Evolutionary conservation across 2,329 filamentous ascomycete species (phyloP).

Genomic region (Metarhizium robertsii): DNA sequence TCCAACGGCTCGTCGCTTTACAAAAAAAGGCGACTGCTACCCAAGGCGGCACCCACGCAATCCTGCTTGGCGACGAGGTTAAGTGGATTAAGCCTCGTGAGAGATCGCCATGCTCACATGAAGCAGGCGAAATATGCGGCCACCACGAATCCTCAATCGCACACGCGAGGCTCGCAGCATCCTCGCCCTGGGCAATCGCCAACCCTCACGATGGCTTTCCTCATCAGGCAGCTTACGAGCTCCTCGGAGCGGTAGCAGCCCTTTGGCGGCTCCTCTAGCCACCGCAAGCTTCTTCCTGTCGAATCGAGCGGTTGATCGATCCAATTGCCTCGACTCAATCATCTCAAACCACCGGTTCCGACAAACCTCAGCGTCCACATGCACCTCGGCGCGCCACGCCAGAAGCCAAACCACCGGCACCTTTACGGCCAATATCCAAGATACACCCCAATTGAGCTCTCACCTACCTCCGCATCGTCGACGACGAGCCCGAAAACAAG

Average conservation of each 20-base stretch:
- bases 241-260: slow-evolving; percentile 10
- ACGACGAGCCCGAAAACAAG: slow-evolving; percentile 21
- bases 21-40: not conserved
- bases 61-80: not conserved
- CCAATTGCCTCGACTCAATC: slow-evolving; percentile 26
- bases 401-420: slow-evolving; percentile 6
- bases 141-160: slow-evolving; percentile 20
- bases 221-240: slow-evolving; percentile 16
- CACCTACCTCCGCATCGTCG: slow-evolving; percentile 25
- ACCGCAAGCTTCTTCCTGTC: slow-evolving; percentile 24
- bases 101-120: slow-evolving; percentile 18
- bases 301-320: slow-evolving; percentile 26
- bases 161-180: slow-evolving; percentile 17
- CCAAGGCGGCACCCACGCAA: not conserved
- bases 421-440: slow-evolving; percentile 9
- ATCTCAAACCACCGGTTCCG: slow-evolving; percentile 17
- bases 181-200: slow-evolving; percentile 11
- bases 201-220: slow-evolving; percentile 20
- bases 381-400: slow-evolving; percentile 8
- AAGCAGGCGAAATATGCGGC: slow-evolving; percentile 24
- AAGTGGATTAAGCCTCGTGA: not conserved
- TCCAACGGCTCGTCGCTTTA: not conserved
- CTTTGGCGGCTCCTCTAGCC: slow-evolving; percentile 11
- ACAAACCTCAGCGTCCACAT: slow-evolving; percentile 17
- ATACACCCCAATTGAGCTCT: slow-evolving; percentile 12